Evolutionary conservation across 1,139 yeast species (phyloP), one percentile per base, ranked within the genome.

Genomic region (Nakaseomyces sp.): DNA sequence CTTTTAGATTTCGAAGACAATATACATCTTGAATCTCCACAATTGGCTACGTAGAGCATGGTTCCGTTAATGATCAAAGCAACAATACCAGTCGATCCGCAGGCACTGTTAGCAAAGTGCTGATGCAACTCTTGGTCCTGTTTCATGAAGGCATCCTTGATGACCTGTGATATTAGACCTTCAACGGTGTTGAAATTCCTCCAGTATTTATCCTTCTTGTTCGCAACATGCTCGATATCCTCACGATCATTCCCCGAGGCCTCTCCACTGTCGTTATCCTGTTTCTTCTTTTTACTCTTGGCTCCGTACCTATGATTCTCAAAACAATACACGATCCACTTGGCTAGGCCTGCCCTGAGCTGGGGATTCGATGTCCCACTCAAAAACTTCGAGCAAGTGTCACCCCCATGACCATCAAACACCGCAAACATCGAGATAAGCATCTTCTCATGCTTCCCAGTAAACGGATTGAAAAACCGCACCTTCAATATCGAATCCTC

Each of bases 371-470:
- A 63, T n/a, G 70, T 70, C 36, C 61, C 61, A 35, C 78, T 69
- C 3, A 82, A 65, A 52, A 67, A 75, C 37, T 71, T 71, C 1
- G 89, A 79, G 32, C 84, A 72, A 26, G 71, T 70, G 13, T 72
- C 69, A 16, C 89, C 89, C 2, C 93, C 93, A 59, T 83, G 93
- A 3, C 93, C 93, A 60, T 83, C 93, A 62, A 80, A 83, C 3
- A 83, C 84, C 0, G 81, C 87, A 60, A 79, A 81, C 7, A 82
- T 71, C 33, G 81, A 79, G 33, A 81, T 57, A 36, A 61, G 61
- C 22, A 66, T 47, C 10, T 46, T 40, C 35, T 53, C 58, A 25
- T 45, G 43, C 10, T 45, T 45, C 3, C 58, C 57, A 24, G 53
- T 54, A 33, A 60, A 53, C 5, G 66, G 66, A 37, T 60, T 54